phyloP scores from a whole-genome alignment of 345 rosid species.

The Theobroma cacao region DNA sequence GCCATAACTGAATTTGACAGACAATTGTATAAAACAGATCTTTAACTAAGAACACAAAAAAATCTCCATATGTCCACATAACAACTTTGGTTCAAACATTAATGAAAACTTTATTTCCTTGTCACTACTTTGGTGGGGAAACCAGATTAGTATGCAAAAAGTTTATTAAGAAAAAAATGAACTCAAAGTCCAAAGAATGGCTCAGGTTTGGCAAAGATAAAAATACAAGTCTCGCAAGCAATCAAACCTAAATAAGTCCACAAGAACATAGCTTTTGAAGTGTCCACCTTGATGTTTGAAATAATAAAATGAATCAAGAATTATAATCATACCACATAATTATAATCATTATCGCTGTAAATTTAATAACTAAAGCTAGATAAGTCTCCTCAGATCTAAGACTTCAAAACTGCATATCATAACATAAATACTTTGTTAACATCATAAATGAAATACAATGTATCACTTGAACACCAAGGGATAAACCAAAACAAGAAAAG shows the following conservation, averaged over 20 bases:
- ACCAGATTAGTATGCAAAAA: background rate
- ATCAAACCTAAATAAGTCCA: background rate
- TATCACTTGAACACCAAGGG: background rate
- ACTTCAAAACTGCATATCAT: background rate
- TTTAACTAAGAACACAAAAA: background rate
- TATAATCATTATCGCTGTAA: background rate
- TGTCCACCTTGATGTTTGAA: background rate
- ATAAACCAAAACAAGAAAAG: conserved; percentile 5
- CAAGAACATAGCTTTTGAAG: background rate
- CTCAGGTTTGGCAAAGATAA: background rate
- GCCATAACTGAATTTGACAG: background rate
- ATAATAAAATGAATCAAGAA: background rate
- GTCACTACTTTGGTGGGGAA: background rate
- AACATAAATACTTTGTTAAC: background rate
- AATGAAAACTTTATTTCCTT: background rate
- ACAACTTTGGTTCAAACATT: background rate
- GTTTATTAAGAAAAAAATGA: background rate
- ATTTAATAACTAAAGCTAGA: background rate
- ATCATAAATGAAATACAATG: background rate
- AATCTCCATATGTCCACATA: background rate
- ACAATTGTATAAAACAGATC: background rate
- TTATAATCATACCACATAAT: background rate
- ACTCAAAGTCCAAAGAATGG: background rate
- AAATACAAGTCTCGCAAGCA: background rate
- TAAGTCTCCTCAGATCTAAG: background rate